Percentiles rank a stretch among this genome's conserved stretches.
These are phyloP conservation scores for Rugosomyces carneus DNA, from an alignment of 1,284 basidiomycete genomes.

Conservation along the genomic window DNA sequence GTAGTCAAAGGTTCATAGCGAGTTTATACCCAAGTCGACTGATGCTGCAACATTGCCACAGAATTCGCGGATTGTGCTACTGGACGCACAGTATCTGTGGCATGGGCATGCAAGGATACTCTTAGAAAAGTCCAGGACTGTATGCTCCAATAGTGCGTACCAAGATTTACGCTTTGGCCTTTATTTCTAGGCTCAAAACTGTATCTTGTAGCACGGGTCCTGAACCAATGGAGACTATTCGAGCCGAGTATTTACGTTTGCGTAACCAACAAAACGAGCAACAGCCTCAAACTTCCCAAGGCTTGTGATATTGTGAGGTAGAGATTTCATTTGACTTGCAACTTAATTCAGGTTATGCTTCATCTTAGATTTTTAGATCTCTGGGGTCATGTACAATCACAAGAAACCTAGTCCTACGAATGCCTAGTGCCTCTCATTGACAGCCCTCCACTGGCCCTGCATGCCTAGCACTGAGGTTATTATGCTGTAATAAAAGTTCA, in stretches of 20 bases:
- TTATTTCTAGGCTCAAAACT: slow-evolving; percentile 1
- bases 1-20: slow-evolving; percentile 61
- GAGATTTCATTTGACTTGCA: too few species aligned
- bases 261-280: slow-evolving; percentile 39
- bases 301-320: neutral
- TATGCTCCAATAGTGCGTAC: slow-evolving; percentile 53
- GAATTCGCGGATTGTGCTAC: slow-evolving; percentile 81
- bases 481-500: slow-evolving; percentile 31
- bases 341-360: too few species aligned
- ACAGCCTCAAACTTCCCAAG: slow-evolving; percentile 13
- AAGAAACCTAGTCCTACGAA: too few species aligned
- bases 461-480: slow-evolving; percentile 54
- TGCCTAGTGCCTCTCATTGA: slow-evolving; percentile 34
- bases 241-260: slow-evolving; percentile 67
- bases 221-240: slow-evolving; percentile 66
- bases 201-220: slow-evolving; percentile 51
- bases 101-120: slow-evolving; percentile 74
- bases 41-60: slow-evolving; percentile 23
- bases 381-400: too few species aligned
- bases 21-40: neutral
- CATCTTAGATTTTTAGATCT: too few species aligned
- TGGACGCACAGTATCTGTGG: slow-evolving; percentile 78
- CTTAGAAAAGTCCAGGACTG: slow-evolving; percentile 74
- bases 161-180: slow-evolving; percentile 25
- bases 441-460: slow-evolving; percentile 50